These are phyloP conservation scores for Ganoderma lingzhi DNA, from an alignment of 1,284 basidiomycete species.

Conservation along the genomic window DNA sequence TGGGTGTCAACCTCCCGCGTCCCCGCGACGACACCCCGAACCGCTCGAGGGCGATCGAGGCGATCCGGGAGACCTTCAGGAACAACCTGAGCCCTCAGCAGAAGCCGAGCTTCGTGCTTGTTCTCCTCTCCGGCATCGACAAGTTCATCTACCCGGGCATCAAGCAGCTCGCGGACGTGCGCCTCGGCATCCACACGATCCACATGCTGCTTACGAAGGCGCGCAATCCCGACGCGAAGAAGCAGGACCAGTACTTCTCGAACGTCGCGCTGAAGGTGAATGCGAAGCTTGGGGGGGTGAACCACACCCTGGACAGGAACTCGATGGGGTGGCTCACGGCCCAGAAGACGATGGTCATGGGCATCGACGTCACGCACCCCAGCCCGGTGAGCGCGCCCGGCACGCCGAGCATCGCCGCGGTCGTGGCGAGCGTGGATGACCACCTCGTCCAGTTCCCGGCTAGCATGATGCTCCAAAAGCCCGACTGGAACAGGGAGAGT, in stretches of 20 bases:
- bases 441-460: slow-evolving; percentile 77
- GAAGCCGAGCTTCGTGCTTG: slow-evolving; percentile 67
- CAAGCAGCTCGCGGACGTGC: slow-evolving; percentile 76
- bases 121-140: slow-evolving; percentile 68
- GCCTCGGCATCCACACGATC: slow-evolving; percentile 72
- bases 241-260: slow-evolving; percentile 80
- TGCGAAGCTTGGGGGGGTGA: slow-evolving; percentile 80
- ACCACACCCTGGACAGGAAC: slow-evolving; percentile 66
- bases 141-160: slow-evolving; percentile 79
- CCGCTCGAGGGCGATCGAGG: slow-evolving; percentile 49
- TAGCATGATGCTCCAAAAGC: slow-evolving; percentile 66
- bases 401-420: slow-evolving; percentile 79
- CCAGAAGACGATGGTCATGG: slow-evolving; percentile 81
- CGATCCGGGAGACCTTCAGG: slow-evolving; percentile 51
- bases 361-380: slow-evolving; percentile 83
- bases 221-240: slow-evolving; percentile 50
- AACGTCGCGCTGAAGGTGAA: slow-evolving; percentile 75
- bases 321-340: slow-evolving; percentile 72
- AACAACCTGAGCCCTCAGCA: slow-evolving; percentile 35
- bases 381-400: slow-evolving; percentile 61
- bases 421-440: slow-evolving; percentile 76
- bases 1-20: slow-evolving; percentile 42
- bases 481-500: slow-evolving; percentile 48
- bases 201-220: slow-evolving; percentile 72
- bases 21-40: slow-evolving; percentile 48